phyloP scores from a whole-genome alignment of 768 basidiomycete species.

The Boletus speciosus region DNA sequence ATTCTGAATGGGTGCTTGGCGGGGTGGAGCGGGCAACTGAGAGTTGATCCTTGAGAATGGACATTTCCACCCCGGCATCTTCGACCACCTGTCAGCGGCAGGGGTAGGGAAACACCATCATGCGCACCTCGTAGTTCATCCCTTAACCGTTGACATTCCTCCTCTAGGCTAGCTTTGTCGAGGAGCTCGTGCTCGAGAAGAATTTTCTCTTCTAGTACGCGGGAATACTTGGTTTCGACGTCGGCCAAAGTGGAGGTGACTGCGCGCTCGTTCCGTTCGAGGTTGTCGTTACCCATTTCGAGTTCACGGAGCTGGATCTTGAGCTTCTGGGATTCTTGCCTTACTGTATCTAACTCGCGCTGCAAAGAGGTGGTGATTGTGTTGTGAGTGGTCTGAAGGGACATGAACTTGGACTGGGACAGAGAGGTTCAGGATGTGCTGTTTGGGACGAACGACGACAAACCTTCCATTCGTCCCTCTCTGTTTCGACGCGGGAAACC shows the following conservation, averaged over 20 bases:
- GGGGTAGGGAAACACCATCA: conserved; percentile 10
- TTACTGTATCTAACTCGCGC: conserved; percentile 80
- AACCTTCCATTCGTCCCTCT: conserved; percentile 94
- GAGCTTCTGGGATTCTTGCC: conserved; percentile 66
- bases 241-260: conserved; percentile 80
- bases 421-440: conserved; percentile 6
- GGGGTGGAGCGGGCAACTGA: conserved; percentile 35
- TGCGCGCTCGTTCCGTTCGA: conserved; percentile 91
- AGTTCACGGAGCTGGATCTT: conserved; percentile 81
- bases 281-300: conserved; percentile 97
- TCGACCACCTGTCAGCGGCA: conserved; percentile 15
- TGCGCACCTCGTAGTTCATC: conserved; percentile 90
- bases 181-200: conserved; percentile 93
- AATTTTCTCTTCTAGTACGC: conserved; percentile 94
- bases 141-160: conserved; percentile 84
- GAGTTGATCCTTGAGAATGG: conserved; percentile 77
- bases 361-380: conserved; percentile 88
- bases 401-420: conserved; percentile 74
- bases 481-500: conserved; percentile 63
- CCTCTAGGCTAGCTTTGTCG: conserved; percentile 86
- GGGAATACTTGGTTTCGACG: conserved; percentile 84
- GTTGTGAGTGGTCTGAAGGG: conserved; percentile 86
- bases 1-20: conserved; percentile 25
- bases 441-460: conserved; percentile 18
- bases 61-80: conserved; percentile 86